These are phyloP conservation scores for Cylindrodendrum hubeiense DNA, from an alignment of 2,329 filamentous ascomycete genomes.

Conservation along the genomic window DNA sequence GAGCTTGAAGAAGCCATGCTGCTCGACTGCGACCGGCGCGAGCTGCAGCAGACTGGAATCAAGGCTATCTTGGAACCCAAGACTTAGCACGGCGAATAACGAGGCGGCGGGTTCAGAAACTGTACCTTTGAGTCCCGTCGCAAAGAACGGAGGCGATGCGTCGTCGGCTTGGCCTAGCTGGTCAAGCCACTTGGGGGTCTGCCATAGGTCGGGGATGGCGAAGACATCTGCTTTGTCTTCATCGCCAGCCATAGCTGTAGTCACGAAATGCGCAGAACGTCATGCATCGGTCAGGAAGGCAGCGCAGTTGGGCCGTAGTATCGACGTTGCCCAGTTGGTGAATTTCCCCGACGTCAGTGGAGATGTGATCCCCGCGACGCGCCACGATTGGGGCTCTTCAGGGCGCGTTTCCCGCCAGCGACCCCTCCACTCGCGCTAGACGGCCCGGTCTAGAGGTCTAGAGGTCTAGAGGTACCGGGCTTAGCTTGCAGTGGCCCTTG, in stretches of 20 bases:
- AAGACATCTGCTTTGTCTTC: slow-evolving; percentile 69
- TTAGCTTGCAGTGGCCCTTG: neutral
- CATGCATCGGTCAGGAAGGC: slow-evolving; percentile 28
- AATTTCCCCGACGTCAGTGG: slow-evolving; percentile 11
- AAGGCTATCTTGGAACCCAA: slow-evolving; percentile 13
- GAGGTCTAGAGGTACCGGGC: slow-evolving; percentile 2
- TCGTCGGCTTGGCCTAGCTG: slow-evolving; percentile 34
- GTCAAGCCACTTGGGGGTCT: slow-evolving; percentile 63
- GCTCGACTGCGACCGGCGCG: slow-evolving; percentile 33
- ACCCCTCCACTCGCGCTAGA: slow-evolving; percentile 23
- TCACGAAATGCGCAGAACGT: slow-evolving; percentile 1
- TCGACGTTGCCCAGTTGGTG: neutral
- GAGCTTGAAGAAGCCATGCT: slow-evolving; percentile 50
- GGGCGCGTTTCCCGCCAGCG: slow-evolving; percentile 1
- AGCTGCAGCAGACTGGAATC: slow-evolving; percentile 35
- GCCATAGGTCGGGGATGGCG: slow-evolving; percentile 72
- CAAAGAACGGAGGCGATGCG: slow-evolving; percentile 56
- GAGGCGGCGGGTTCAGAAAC: neutral
- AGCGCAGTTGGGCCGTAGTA: slow-evolving; percentile 11
- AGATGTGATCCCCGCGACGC: slow-evolving; percentile 36
- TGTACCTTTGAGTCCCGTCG: slow-evolving; percentile 52
- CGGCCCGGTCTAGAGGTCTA: neutral
- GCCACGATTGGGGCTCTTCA: slow-evolving; percentile 13
- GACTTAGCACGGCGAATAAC: slow-evolving; percentile 5
- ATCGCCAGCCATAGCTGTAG: slow-evolving; percentile 49